Conservation (phyloP, 1,284 basidiomycete genomes). For the Anthracocystis walkeri region DNA sequence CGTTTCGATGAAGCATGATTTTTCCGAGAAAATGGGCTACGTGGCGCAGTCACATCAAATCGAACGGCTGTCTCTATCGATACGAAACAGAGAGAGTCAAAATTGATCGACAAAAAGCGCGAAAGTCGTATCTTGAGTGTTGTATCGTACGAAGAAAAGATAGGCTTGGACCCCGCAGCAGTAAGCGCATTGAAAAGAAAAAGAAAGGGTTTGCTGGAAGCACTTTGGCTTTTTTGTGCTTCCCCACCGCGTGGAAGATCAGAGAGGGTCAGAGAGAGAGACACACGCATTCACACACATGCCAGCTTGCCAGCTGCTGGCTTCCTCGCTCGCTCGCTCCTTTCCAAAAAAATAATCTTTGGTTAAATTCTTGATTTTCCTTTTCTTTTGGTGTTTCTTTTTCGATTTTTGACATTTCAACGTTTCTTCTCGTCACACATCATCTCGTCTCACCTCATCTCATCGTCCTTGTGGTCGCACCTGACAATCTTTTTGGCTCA, state of each 20-base stretch:
- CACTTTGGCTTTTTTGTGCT: not conserved
- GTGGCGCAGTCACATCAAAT: no score
- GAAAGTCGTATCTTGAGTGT: not conserved
- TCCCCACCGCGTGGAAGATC: no score
- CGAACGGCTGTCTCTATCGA: not conserved
- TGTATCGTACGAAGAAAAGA: constrained; percentile 11
- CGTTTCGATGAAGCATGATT: no score
- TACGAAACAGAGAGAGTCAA: not conserved
- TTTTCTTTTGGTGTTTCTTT: constrained; percentile 5
- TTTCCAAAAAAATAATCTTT: not conserved
- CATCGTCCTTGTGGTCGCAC: not conserved
- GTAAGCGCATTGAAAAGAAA: not conserved
- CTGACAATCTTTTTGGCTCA: not conserved
- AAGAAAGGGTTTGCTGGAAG: constrained; percentile 9
- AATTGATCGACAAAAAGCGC: constrained; percentile 2
- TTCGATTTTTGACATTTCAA: not conserved
- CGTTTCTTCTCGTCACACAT: constrained; percentile 10
- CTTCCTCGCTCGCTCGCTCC: not conserved
- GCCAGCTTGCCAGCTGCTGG: not conserved
- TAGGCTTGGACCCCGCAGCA: constrained; percentile 5
- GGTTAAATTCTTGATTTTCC: not conserved
- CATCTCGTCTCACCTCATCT: not conserved
- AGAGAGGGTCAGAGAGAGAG: not conserved
- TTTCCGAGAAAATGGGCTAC: no score
- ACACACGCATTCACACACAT: not conserved